These are phyloP conservation scores for Taphrina confusa DNA, from an alignment of 1,139 yeast genomes.

Conservation along the genomic window DNA sequence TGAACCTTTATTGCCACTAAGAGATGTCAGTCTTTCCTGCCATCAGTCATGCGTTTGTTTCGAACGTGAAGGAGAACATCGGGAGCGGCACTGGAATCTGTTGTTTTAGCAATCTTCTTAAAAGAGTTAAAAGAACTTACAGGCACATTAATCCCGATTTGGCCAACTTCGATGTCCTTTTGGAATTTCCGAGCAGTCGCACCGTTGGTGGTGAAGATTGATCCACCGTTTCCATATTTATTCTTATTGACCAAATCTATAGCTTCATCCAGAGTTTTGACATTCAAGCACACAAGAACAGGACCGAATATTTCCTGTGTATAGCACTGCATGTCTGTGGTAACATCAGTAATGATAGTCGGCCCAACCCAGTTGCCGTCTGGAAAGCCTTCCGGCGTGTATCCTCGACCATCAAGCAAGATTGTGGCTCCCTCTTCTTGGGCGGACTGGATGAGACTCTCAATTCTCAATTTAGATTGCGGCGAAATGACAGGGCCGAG, in stretches of 20 bases:
- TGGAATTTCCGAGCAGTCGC: slow-evolving; percentile 69
- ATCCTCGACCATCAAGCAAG: slow-evolving; percentile 65
- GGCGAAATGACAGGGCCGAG: slow-evolving; percentile 74
- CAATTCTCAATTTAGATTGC: slow-evolving; percentile 57
- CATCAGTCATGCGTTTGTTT: too few species aligned
- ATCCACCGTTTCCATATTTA: slow-evolving; percentile 70
- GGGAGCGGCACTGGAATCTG: slow-evolving; percentile 78
- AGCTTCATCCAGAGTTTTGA: slow-evolving; percentile 71
- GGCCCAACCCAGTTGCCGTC: slow-evolving; percentile 78
- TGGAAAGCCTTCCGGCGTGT: slow-evolving; percentile 55
- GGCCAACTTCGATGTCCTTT: slow-evolving; percentile 71
- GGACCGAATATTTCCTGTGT: slow-evolving; percentile 80
- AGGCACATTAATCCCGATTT: slow-evolving; percentile 78
- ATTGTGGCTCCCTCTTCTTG: slow-evolving; percentile 59
- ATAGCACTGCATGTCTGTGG: slow-evolving; percentile 70
- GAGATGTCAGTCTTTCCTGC: too few species aligned
- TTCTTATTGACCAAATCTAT: slow-evolving; percentile 64
- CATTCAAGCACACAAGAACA: slow-evolving; percentile 64
- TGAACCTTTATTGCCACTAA: slow-evolving; percentile 65
- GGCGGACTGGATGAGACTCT: slow-evolving; percentile 59
- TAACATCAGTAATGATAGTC: slow-evolving; percentile 61
- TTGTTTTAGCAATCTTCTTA: neutral
- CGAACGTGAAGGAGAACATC: slow-evolving; percentile 72
- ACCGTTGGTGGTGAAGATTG: slow-evolving; percentile 71
- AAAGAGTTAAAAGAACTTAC: neutral